Evolutionary conservation across 2,329 filamentous ascomycete species (phyloP).

Genomic region (Fusarium palustre): DNA sequence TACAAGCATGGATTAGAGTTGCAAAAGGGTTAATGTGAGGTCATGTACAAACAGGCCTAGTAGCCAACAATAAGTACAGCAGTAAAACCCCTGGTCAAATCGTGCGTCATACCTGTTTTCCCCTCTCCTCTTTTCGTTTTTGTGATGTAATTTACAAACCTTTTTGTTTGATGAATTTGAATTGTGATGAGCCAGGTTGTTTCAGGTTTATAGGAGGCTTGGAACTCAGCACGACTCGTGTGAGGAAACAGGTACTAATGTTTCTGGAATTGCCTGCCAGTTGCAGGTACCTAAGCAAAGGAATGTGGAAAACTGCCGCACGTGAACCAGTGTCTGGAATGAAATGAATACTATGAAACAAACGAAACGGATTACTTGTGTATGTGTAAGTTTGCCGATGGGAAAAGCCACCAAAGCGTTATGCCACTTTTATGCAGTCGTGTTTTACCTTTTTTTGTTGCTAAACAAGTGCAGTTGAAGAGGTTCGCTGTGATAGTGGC

Average conservation of each 20-base stretch:
- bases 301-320: conserved; percentile 2
- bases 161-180: conserved; percentile 8
- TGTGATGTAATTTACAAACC: conserved; percentile 22
- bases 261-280: too few species aligned
- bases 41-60: conserved; percentile 32
- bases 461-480: too few species aligned
- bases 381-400: neutral
- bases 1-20: conserved; percentile 19
- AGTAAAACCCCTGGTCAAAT: conserved; percentile 28
- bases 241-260: too few species aligned
- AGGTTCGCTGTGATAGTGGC: neutral
- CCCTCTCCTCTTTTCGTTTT: neutral
- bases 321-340: conserved; percentile 1
- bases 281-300: neutral
- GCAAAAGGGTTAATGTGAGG: conserved; percentile 31
- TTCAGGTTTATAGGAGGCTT: conserved; percentile 14
- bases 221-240: conserved; percentile 12
- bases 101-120: conserved; percentile 38
- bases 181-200: conserved; percentile 12
- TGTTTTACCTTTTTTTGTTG: neutral
- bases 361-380: neutral
- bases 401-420: neutral
- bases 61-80: neutral
- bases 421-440: neutral
- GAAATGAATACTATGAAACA: conserved; percentile 11